Base-by-base conservation (phyloP, 495 filamentous ascomycete genomes). In the Penicillium herquei region DNA sequence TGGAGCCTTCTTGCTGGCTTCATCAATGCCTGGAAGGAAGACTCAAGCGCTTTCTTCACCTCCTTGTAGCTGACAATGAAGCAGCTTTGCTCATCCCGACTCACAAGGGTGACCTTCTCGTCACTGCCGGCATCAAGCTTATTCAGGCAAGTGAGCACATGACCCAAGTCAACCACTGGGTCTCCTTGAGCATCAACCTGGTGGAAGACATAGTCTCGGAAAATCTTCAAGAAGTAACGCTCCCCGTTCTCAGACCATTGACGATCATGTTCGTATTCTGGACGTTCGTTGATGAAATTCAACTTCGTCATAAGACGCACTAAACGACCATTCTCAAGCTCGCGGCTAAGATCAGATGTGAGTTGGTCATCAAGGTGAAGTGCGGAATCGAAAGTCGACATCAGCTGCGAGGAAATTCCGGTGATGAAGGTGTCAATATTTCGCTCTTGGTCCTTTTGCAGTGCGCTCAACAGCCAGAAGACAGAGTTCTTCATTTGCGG, bases 171-270 rank as follows among this genome's bases (percentile, higher is more conserved):
- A 3, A 94, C 73, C 7, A 89, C 86, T 0, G 94, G 87, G 17
- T 88, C 86, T 11, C 89, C 91, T 55, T 90, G 80, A 26, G 83
- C 80, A 62, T 97, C 91, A 21, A 96, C 91, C 53, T 93, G 91
- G 69, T 98, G 94, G 71, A 97, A 98, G 49, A 97, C 88, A 56
- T 95, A 97, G 70, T 98, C 95, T 41, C 94, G 85, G 78, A 98
- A 97, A 33, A 98, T 79, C 71, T 95, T 95, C 51, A 98, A 73
- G 61, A 85, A 87, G 65, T 95, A 96, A n/a, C 92, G 82, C 57
- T 96, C 89, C 2, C 91, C 92, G 17, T 83, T 92, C 69, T 96
- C 92, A 12, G 89, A 87, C 92, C 92, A 98, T 47, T 84, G 81
- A 14, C 75, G 75, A 49, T 89, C 83, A 26, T 84, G 79, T 18